phyloP scores from a whole-genome alignment of 106 monocot species.

The Apostasia ramifera region DNA sequence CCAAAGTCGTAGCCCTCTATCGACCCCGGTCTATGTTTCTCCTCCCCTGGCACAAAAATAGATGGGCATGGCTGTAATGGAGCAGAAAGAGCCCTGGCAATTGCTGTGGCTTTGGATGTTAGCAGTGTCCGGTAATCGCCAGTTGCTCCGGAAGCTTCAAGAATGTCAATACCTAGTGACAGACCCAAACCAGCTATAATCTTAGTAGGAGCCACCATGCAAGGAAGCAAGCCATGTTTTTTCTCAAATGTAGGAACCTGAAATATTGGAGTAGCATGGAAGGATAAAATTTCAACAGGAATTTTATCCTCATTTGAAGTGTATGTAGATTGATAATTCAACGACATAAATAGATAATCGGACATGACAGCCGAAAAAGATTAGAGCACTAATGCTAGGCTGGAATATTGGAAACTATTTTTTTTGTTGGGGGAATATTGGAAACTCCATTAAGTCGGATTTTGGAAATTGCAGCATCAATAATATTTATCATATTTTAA shows the following conservation, averaged over 20 bases:
- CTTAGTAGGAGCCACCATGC: slow-evolving; percentile 99
- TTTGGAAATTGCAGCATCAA: too few species aligned
- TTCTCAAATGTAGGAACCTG: slow-evolving; percentile 77
- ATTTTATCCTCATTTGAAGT: too few species aligned
- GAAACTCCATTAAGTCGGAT: too few species aligned
- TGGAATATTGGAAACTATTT: too few species aligned
- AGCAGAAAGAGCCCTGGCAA: slow-evolving; percentile 87
- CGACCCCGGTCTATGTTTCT: slow-evolving; percentile 58
- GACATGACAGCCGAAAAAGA: too few species aligned
- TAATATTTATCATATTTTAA: too few species aligned
- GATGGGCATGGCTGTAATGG: slow-evolving; percentile 60
- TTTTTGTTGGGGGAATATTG: too few species aligned
- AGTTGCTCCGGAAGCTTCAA: slow-evolving; percentile 95
- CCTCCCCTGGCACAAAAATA: slow-evolving; percentile 84
- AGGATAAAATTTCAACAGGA: too few species aligned
- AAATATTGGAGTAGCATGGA: not conserved
- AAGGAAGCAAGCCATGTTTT: slow-evolving; percentile 66
- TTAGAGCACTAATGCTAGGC: too few species aligned
- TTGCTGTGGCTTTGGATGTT: slow-evolving; percentile 80
- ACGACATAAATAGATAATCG: too few species aligned
- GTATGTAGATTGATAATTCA: too few species aligned
- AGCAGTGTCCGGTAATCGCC: slow-evolving; percentile 89
- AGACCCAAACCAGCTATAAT: slow-evolving; percentile 95
- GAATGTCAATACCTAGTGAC: slow-evolving; percentile 86
- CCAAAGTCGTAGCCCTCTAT: slow-evolving; percentile 90